phyloP scores from a whole-genome alignment of 768 basidiomycete species.

The Leccinum boreale region DNA sequence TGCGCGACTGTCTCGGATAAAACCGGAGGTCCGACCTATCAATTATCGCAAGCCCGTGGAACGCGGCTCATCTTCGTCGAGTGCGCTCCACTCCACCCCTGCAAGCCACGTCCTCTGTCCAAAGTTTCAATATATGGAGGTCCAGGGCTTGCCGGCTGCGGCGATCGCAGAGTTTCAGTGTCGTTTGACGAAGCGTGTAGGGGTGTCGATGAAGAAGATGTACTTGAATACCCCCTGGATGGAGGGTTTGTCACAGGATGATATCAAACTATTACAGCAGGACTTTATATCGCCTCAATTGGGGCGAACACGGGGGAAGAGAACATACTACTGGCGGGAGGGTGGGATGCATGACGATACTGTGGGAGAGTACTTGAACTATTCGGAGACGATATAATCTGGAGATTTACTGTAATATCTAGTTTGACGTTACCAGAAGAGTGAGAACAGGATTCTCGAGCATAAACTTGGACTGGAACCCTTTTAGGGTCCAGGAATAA shows the following conservation, averaged over 20 bases:
- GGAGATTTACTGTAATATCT: neutral
- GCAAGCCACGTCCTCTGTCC: slow-evolving; percentile 38
- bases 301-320: slow-evolving; percentile 49
- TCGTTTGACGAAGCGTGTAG: slow-evolving; percentile 34
- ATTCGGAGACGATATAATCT: slow-evolving; percentile 6
- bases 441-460: too few species aligned
- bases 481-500: too few species aligned
- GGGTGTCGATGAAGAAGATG: slow-evolving; percentile 47
- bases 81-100: neutral
- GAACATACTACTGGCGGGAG: slow-evolving; percentile 28
- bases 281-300: slow-evolving; percentile 30
- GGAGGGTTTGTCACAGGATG: slow-evolving; percentile 14
- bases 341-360: slow-evolving; percentile 10
- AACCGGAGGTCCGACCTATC: slow-evolving; percentile 35
- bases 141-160: slow-evolving; percentile 34
- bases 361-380: neutral
- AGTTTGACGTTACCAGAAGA: neutral
- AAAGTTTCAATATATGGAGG: slow-evolving; percentile 44
- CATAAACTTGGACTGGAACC: too few species aligned
- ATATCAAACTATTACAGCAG: slow-evolving; percentile 25
- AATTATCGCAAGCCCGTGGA: slow-evolving; percentile 16
- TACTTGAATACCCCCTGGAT: slow-evolving; percentile 41
- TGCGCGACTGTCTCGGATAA: slow-evolving; percentile 46
- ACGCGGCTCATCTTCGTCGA: neutral
- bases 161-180: slow-evolving; percentile 38